Conservation (phyloP, 225 moss, liverwort and hornwort genomes). For the Rhytidiadelphus loreus region DNA sequence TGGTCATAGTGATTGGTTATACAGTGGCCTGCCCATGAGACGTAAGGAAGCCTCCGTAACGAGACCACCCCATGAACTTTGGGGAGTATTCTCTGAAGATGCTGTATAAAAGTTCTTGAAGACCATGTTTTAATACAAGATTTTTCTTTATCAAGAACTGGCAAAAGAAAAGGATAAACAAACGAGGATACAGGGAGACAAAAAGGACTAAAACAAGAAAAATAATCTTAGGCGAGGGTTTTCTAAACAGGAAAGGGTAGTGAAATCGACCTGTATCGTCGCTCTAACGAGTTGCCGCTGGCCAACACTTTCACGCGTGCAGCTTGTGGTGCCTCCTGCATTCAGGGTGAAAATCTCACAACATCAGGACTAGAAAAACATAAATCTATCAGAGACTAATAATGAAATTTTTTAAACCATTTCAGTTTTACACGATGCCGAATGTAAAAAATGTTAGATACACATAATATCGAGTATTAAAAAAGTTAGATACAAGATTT, state of each 20-base stretch:
- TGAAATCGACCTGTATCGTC: slow-evolving; percentile 64
- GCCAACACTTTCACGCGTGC: slow-evolving; percentile 93
- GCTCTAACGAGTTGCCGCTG: slow-evolving; percentile 76
- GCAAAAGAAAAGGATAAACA: background rate
- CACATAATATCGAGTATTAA: background rate
- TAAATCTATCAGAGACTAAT: background rate
- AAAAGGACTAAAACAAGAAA: background rate
- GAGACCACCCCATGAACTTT: background rate
- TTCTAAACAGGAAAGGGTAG: background rate
- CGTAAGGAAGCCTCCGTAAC: background rate
- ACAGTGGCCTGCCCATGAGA: background rate
- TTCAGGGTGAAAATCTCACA: background rate
- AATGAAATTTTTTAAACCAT: background rate
- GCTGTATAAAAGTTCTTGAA: background rate
- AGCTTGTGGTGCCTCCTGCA: slow-evolving; percentile 93
- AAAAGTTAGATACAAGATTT: background rate
- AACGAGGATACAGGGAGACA: background rate
- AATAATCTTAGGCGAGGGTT: background rate
- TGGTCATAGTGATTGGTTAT: background rate
- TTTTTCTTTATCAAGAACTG: background rate
- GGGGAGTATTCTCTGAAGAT: background rate
- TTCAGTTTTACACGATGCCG: background rate
- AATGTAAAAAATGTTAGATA: background rate
- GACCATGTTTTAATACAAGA: background rate
- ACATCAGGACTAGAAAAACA: background rate